phyloP scores from a whole-genome alignment of 2,329 filamentous ascomycete species.

The Penicillium frequentans region DNA sequence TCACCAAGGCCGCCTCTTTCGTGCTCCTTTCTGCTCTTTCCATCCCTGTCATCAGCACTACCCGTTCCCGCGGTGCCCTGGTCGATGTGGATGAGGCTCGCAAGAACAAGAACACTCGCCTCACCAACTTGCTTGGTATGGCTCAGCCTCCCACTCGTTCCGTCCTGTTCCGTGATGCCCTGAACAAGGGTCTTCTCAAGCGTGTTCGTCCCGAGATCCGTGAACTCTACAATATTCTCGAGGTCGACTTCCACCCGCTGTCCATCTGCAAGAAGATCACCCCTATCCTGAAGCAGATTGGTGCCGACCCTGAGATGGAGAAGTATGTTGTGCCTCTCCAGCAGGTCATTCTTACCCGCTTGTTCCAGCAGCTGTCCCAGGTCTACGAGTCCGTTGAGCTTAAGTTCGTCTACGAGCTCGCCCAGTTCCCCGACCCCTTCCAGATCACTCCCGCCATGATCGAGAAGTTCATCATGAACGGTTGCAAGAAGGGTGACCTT shows the following conservation, averaged over 20 bases:
- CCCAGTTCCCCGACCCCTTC: constrained; percentile 94
- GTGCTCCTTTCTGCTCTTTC: constrained; percentile 91
- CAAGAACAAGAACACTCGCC: constrained; percentile 98
- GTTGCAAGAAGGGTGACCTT: constrained; percentile 98
- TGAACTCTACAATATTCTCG: constrained; percentile 96
- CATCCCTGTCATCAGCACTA: constrained; percentile 99
- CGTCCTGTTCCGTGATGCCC: constrained; percentile 90
- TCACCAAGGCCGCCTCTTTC: constrained; percentile 92
- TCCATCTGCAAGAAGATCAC: constrained; percentile 99
- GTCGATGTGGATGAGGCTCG: constrained; percentile 95
- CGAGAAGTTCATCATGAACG: constrained; percentile 99
- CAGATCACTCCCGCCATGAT: constrained; percentile 87
- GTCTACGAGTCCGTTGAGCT: constrained; percentile 98
- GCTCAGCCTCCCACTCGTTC: constrained; percentile 81
- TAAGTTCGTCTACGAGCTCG: constrained; percentile 87
- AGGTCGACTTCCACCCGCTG: constrained; percentile 97
- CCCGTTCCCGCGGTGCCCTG: constrained; percentile 89
- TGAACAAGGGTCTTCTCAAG: constrained; percentile 92
- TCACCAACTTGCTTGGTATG: constrained; percentile 96
- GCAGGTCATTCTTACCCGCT: constrained; percentile 95
- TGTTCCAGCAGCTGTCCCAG: constrained; percentile 98
- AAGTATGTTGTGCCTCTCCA: constrained; percentile 94
- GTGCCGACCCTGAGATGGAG: constrained; percentile 91
- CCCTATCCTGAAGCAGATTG: constrained; percentile 90
- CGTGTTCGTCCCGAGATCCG: constrained; percentile 92